Conservation (phyloP, 1,284 basidiomycete genomes). For the Gymnopus androsaceus region DNA sequence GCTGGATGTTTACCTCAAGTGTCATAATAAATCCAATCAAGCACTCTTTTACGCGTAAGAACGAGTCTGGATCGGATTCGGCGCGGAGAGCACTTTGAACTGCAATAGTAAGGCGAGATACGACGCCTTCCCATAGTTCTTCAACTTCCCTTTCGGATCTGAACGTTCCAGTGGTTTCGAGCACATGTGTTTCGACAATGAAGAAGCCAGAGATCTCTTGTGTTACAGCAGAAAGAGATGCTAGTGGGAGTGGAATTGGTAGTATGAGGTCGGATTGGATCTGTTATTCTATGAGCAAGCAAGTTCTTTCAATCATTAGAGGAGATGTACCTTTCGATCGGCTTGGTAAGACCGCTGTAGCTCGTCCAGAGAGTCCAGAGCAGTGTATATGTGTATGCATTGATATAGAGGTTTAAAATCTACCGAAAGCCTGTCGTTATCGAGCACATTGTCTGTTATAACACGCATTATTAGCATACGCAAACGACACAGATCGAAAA, state of each 20-base stretch:
- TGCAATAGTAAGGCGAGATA: conserved; percentile 74
- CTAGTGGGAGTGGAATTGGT: conserved; percentile 64
- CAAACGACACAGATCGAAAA: conserved; percentile 30
- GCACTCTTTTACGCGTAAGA: conserved; percentile 83
- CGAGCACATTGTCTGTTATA: conserved; percentile 79
- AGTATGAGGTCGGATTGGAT: conserved; percentile 97
- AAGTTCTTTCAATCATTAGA: conserved; percentile 12
- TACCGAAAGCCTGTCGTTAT: conserved; percentile 86
- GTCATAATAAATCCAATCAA: conserved; percentile 91
- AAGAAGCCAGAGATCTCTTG: conserved; percentile 99
- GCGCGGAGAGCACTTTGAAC: conserved; percentile 75
- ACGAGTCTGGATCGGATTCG: conserved; percentile 83
- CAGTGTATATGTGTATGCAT: conserved; percentile 96
- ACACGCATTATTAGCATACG: conserved; percentile 8
- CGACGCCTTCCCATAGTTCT: conserved; percentile 93
- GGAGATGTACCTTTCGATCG: conserved; percentile 78
- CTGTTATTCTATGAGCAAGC: conserved; percentile 41
- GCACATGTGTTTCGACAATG: conserved; percentile 93
- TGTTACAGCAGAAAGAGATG: conserved; percentile 64
- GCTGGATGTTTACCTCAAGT: conserved; percentile 69
- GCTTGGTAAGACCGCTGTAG: conserved; percentile 93
- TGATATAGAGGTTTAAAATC: conserved; percentile 97
- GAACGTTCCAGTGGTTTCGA: conserved; percentile 85
- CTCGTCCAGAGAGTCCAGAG: conserved; percentile 87
- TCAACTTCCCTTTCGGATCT: conserved; percentile 90